Evolutionary conservation across 2,329 filamentous ascomycete genomes (phyloP).

Genomic region (Colletotrichum horii): DNA sequence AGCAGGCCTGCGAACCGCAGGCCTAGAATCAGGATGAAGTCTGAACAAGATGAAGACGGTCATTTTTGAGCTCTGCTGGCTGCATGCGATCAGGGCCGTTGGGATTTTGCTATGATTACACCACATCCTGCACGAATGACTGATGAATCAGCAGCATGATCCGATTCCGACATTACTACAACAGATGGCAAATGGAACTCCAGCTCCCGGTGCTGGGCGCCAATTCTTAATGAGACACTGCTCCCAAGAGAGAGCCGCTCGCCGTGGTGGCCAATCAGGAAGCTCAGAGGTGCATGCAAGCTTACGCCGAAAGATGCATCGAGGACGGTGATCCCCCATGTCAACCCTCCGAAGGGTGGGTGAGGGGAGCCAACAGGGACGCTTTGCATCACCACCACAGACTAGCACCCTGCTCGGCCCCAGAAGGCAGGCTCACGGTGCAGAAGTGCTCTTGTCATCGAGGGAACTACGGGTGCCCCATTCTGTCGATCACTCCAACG

Average conservation of each 20-base stretch:
- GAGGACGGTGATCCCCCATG: conserved; percentile 12
- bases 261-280: neutral
- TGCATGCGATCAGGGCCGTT: conserved; percentile 14
- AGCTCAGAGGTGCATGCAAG: neutral
- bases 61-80: neutral
- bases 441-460: neutral
- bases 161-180: neutral
- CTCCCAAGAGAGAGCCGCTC: neutral
- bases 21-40: neutral
- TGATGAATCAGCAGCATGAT: neutral
- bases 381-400: conserved; percentile 11
- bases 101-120: neutral
- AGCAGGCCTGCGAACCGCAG: neutral
- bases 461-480: neutral
- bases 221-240: conserved; percentile 7
- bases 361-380: neutral
- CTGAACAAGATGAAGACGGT: neutral
- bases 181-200: neutral
- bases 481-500: neutral
- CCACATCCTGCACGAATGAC: neutral
- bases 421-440: neutral
- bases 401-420: neutral
- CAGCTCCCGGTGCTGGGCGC: neutral
- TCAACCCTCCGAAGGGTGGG: neutral
- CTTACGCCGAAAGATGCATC: conserved; percentile 17